These are phyloP conservation scores for Aspergillus chevalieri DNA, from an alignment of 2,329 filamentous ascomycete species.

Conservation along the genomic window DNA sequence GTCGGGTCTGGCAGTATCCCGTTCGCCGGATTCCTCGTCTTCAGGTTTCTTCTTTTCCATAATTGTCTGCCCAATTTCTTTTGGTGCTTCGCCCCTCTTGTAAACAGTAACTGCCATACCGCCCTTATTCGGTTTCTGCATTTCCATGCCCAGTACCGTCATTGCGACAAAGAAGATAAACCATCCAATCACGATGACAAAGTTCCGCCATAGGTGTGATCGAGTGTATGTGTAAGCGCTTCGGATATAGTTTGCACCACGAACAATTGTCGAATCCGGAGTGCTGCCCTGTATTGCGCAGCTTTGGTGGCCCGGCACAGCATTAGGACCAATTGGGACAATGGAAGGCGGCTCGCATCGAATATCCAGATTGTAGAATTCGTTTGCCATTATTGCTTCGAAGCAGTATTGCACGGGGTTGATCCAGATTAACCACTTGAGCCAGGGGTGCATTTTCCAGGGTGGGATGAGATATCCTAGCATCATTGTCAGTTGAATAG, in stretches of 20 bases:
- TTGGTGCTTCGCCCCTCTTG: conserved; percentile 59
- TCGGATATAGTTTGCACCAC: conserved; percentile 52
- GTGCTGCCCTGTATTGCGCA: conserved; percentile 54
- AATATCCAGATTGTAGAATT: conserved; percentile 57
- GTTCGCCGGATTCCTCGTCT: conserved; percentile 48
- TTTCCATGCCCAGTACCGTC: conserved; percentile 73
- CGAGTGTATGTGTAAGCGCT: conserved; percentile 51
- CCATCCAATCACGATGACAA: conserved; percentile 70
- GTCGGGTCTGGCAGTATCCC: conserved; percentile 11
- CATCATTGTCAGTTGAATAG: no score
- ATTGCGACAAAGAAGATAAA: conserved; percentile 68
- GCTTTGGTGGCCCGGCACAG: conserved; percentile 47
- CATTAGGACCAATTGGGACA: conserved; percentile 48
- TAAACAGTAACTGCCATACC: conserved; percentile 78
- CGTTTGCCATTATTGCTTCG: conserved; percentile 62
- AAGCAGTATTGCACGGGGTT: conserved; percentile 66
- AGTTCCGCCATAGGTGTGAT: conserved; percentile 63
- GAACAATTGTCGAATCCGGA: conserved; percentile 48
- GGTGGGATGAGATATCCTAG: conserved; percentile 58
- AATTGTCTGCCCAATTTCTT: conserved; percentile 52
- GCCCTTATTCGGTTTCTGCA: conserved; percentile 69
- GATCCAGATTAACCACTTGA: conserved; percentile 59
- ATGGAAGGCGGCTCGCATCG: conserved; percentile 51
- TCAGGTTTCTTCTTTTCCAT: conserved; percentile 38
- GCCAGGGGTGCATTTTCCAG: conserved; percentile 58